A percentile compares a stretch with the other conserved stretches of the same genome.
These are phyloP conservation scores for Sarcodon sp. DNA, from an alignment of 768 basidiomycete species.

Conservation along the genomic window DNA sequence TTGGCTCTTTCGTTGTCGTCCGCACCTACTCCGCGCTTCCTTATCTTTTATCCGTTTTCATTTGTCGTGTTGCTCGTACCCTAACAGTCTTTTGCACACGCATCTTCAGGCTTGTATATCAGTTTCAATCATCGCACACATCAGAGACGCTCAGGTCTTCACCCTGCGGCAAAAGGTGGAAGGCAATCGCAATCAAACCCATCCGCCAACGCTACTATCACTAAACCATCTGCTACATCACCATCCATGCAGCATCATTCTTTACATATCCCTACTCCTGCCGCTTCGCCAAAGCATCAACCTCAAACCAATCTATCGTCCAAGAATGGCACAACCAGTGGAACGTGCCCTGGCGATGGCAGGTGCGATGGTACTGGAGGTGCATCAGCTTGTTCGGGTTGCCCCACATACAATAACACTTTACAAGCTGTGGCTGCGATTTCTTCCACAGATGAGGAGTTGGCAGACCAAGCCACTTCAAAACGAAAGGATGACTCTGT, in stretches of 20 bases:
- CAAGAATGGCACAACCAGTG: constrained; percentile 15
- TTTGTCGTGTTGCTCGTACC: constrained; percentile 10
- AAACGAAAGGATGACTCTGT: not conserved
- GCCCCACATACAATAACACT: constrained; percentile 93
- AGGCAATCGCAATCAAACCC: constrained; percentile 19
- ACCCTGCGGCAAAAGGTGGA: constrained; percentile 11
- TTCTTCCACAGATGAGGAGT: not conserved
- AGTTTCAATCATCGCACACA: constrained; percentile 71
- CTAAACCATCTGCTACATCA: constrained; percentile 2
- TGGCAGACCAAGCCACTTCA: not conserved
- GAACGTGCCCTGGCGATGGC: constrained; percentile 98
- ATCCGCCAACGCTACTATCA: constrained; percentile 11
- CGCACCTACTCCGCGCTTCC: constrained; percentile 4
- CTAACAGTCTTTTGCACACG: constrained; percentile 19
- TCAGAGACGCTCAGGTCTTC: constrained; percentile 40
- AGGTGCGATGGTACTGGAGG: constrained; percentile 97
- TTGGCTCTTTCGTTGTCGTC: constrained; percentile 10
- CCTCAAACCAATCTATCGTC: constrained; percentile 2
- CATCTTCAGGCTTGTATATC: constrained; percentile 63
- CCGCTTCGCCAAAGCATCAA: constrained; percentile 10
- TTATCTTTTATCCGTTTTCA: constrained; percentile 1
- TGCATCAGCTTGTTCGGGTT: constrained; percentile 84
- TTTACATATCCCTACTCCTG: constrained; percentile 7
- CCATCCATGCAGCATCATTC: constrained; percentile 6
- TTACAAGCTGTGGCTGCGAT: constrained; percentile 26